phyloP scores from a whole-genome alignment of 768 basidiomycete genomes.

The Boletus reticuloceps region DNA sequence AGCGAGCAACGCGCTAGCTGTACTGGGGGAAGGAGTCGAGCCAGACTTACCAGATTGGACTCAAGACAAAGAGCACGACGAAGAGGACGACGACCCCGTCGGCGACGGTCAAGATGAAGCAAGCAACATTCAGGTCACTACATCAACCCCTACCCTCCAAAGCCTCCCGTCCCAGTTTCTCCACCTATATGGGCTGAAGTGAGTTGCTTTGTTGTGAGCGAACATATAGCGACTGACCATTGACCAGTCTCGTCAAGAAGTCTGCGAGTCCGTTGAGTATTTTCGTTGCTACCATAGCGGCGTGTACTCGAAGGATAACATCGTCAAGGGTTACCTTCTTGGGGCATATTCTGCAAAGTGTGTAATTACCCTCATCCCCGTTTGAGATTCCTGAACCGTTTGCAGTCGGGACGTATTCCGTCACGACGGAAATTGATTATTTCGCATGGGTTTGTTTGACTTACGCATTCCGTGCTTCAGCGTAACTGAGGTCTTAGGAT shows the following conservation, averaged over 20 bases:
- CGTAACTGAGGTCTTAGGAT: not conserved
- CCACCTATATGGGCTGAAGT: slow-evolving; percentile 49
- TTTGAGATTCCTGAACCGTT: slow-evolving; percentile 11
- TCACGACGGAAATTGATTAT: slow-evolving; percentile 67
- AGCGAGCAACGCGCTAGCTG: slow-evolving; percentile 12
- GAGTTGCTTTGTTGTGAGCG: slow-evolving; percentile 7
- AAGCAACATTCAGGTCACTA: slow-evolving; percentile 12
- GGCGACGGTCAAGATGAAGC: slow-evolving; percentile 9
- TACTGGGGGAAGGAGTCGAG: slow-evolving; percentile 3
- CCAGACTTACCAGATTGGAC: slow-evolving; percentile 24
- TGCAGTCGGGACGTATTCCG: slow-evolving; percentile 67
- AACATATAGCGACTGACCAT: not conserved
- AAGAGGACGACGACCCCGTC: slow-evolving; percentile 6
- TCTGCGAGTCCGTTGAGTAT: slow-evolving; percentile 76
- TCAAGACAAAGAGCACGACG: slow-evolving; percentile 19
- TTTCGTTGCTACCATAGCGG: slow-evolving; percentile 74
- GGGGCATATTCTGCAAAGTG: slow-evolving; percentile 69
- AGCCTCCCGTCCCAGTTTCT: slow-evolving; percentile 22
- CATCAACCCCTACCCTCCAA: not conserved
- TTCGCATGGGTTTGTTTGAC: slow-evolving; percentile 69
- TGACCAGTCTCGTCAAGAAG: slow-evolving; percentile 72
- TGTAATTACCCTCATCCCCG: slow-evolving; percentile 11
- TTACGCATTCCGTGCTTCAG: not conserved
- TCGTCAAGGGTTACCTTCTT: slow-evolving; percentile 74
- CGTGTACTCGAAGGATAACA: slow-evolving; percentile 61